Percentiles rank a stretch among this genome's conserved stretches.
Evolutionary conservation across 2,329 filamentous ascomycete genomes (phyloP).

Genomic region (Penicillium sp.): DNA sequence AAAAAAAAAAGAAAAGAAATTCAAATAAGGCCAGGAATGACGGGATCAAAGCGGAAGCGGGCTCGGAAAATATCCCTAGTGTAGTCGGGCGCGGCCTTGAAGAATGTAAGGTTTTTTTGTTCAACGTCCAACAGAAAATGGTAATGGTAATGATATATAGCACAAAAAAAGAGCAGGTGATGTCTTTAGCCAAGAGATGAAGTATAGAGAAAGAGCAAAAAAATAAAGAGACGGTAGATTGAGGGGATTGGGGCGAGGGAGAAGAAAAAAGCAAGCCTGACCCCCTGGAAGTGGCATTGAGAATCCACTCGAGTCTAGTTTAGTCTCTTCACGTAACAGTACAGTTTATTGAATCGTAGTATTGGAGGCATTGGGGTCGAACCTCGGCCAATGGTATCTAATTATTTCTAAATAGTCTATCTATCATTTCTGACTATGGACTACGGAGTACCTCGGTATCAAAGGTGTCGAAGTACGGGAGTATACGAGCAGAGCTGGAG

Average conservation of each 20-base stretch:
- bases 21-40: conserved; percentile 10
- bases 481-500: too few relatives aligned
- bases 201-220: neutral
- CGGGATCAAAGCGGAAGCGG: conserved; percentile 20
- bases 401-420: neutral
- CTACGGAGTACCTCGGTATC: neutral
- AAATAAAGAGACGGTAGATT: conserved; percentile 6
- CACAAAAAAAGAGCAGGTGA: neutral
- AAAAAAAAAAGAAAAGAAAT: conserved; percentile 3
- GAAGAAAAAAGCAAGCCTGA: conserved; percentile 13
- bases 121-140: conserved; percentile 7
- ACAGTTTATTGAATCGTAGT: neutral
- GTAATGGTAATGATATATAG: neutral
- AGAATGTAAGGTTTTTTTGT: conserved; percentile 4
- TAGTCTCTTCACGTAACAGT: conserved; percentile 21
- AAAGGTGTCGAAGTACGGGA: too few relatives aligned
- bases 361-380: neutral
- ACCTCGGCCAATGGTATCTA: neutral
- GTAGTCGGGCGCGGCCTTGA: conserved; percentile 15
- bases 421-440: neutral
- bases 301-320: conserved; percentile 26
- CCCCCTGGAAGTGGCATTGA: conserved; percentile 28
- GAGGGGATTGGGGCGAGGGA: conserved; percentile 8
- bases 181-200: conserved; percentile 3
- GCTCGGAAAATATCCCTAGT: conserved; percentile 23